Percentiles rank a stretch among this genome's conserved stretches.
phyloP scores from a whole-genome alignment of 352 stramenopile genomes.

The Aphanomyces cochlioides region DNA sequence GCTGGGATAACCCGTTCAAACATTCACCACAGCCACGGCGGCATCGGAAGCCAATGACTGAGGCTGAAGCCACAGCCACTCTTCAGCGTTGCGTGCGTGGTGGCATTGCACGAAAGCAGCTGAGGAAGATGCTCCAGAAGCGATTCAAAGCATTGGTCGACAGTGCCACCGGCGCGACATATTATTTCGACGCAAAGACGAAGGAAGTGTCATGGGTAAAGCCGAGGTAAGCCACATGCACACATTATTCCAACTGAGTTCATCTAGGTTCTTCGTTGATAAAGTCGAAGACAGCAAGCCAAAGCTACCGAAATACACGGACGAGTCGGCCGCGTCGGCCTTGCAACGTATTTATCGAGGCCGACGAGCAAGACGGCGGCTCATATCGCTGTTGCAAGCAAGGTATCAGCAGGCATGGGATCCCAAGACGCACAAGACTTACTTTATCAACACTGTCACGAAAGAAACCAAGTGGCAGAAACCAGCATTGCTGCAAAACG shows the following conservation, averaged over 20 bases:
- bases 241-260: conserved; percentile 30
- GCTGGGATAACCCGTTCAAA: conserved; percentile 21
- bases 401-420: conserved; percentile 63
- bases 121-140: conserved; percentile 45
- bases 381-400: conserved; percentile 44
- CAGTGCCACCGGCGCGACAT: conserved; percentile 44
- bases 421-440: conserved; percentile 43
- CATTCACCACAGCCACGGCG: conserved; percentile 8
- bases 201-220: conserved; percentile 70
- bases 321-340: conserved; percentile 50
- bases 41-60: conserved; percentile 36
- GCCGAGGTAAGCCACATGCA: conserved; percentile 39
- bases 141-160: conserved; percentile 75
- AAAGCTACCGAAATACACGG: conserved; percentile 47
- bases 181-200: conserved; percentile 78
- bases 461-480: conserved; percentile 69
- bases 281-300: conserved; percentile 65
- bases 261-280: conserved; percentile 55
- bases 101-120: conserved; percentile 43
- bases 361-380: conserved; percentile 40
- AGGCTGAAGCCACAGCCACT: conserved; percentile 43
- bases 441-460: conserved; percentile 72
- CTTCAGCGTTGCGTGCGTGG: conserved; percentile 55
- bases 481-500: conserved; percentile 38
- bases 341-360: conserved; percentile 52